These are phyloP conservation scores for Vanderwaltozyma polyspora DNA, from an alignment of 805 yeast species.

Conservation along the genomic window DNA sequence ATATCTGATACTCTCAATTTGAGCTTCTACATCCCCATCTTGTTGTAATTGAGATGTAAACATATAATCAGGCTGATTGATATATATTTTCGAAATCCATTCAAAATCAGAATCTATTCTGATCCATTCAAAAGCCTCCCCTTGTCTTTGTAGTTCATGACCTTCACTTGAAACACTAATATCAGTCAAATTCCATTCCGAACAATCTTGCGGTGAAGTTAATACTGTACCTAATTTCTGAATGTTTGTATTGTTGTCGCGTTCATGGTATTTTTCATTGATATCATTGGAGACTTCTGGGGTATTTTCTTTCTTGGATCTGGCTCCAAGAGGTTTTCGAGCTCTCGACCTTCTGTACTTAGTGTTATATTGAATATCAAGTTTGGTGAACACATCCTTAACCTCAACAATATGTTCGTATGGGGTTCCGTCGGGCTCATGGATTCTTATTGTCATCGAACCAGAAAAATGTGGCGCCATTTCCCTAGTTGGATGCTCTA, in stretches of 20 bases:
- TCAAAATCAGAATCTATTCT: conserved; percentile 96
- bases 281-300: conserved; percentile 3
- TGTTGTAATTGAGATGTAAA: conserved; percentile 86
- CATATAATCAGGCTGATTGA: conserved; percentile 92
- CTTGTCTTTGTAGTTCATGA: conserved; percentile 26
- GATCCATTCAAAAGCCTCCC: conserved; percentile 95
- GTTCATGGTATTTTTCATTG: neutral
- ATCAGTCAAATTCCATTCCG: conserved; percentile 63
- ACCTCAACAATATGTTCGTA: conserved; percentile 93
- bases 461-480: conserved; percentile 54
- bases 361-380: conserved; percentile 92
- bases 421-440: conserved; percentile 97
- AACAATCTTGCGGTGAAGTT: conserved; percentile 45
- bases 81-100: conserved; percentile 77
- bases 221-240: conserved; percentile 61
- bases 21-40: conserved; percentile 95
- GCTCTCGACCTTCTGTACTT: conserved; percentile 76
- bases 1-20: conserved; percentile 65
- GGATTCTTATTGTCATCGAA: conserved; percentile 92
- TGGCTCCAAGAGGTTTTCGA: conserved; percentile 24
- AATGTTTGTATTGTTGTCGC: conserved; percentile 6
- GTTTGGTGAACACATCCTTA: conserved; percentile 71
- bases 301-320: conserved; percentile 15
- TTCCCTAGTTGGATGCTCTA: conserved; percentile 13
- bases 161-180: conserved; percentile 41